Percentiles rank a stretch among this genome's conserved stretches.
These are phyloP conservation scores for button mushroom (Agaricus bisporus) DNA, from an alignment of 768 basidiomycete species.

Conservation along the genomic window DNA sequence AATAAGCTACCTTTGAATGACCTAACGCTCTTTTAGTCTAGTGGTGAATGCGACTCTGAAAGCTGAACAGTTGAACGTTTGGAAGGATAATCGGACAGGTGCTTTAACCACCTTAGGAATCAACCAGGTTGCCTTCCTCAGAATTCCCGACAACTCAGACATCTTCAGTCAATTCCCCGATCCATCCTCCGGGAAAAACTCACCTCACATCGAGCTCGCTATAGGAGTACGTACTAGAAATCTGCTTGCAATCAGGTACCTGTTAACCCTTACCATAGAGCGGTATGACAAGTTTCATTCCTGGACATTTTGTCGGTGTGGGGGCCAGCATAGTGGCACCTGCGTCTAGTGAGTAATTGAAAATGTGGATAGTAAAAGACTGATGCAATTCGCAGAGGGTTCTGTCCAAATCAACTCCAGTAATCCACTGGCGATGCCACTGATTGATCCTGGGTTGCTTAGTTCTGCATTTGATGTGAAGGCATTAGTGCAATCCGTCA, in stretches of 20 bases:
- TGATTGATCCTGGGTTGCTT: constrained; percentile 20
- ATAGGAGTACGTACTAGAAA: constrained; percentile 7
- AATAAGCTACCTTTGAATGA: background rate
- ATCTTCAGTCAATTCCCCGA: constrained; percentile 16
- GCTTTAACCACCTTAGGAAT: constrained; percentile 16
- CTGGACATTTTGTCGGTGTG: constrained; percentile 11
- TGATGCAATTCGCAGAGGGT: constrained; percentile 3
- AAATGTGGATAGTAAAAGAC: background rate
- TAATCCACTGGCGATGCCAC: constrained; percentile 17
- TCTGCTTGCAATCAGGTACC: background rate
- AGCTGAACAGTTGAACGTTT: constrained; percentile 17
- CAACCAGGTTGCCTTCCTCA: constrained; percentile 19
- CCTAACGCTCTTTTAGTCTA: constrained; percentile 11
- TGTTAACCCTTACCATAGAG: constrained; percentile 4
- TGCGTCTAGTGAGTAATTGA: background rate
- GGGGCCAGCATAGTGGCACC: constrained; percentile 9
- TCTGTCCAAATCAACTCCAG: constrained; percentile 4
- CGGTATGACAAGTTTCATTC: constrained; percentile 23
- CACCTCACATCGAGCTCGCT: constrained; percentile 19
- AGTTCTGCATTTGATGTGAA: constrained; percentile 17
- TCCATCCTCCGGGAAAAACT: constrained; percentile 19
- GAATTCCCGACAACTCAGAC: constrained; percentile 17
- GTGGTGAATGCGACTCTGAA: constrained; percentile 17
- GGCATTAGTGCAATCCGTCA: constrained; percentile 17
- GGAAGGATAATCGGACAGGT: constrained; percentile 17